These are phyloP conservation scores for Chalaropsis thielavioides DNA, from an alignment of 2,329 filamentous ascomycete genomes.

Conservation along the genomic window DNA sequence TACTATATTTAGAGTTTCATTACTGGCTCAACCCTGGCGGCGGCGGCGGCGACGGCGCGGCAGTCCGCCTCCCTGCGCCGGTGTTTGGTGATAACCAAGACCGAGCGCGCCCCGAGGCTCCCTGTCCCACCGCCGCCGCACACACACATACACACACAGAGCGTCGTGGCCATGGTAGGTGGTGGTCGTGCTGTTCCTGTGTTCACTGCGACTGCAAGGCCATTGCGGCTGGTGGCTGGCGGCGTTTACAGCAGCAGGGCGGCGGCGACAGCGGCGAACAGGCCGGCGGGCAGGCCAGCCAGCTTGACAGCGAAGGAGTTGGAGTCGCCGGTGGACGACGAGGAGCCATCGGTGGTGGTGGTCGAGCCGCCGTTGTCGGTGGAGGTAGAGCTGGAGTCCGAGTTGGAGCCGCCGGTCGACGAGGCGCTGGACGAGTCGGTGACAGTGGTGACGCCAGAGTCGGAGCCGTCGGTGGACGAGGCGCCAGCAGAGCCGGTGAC, in stretches of 20 bases:
- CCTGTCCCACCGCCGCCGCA: too few relatives aligned
- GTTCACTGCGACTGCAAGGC: neutral
- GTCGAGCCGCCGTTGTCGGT: conserved; percentile 15
- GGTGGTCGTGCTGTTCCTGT: neutral
- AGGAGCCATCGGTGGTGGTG: conserved; percentile 22
- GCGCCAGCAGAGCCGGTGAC: conserved; percentile 20
- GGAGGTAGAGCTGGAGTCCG: neutral
- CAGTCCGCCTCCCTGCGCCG: too few relatives aligned
- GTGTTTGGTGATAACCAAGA: conserved; percentile 10
- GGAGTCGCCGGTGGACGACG: conserved; percentile 20
- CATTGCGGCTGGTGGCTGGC: neutral
- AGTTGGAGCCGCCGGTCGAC: conserved; percentile 11
- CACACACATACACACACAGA: too few relatives aligned
- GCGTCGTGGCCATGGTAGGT: neutral
- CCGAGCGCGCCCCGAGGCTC: too few relatives aligned
- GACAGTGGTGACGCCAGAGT: conserved; percentile 21
- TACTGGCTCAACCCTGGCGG: neutral
- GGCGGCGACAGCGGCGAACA: conserved; percentile 36
- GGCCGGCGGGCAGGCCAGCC: conserved; percentile 30
- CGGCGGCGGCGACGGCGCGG: too few relatives aligned
- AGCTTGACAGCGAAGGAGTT: conserved; percentile 27
- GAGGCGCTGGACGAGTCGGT: conserved; percentile 19
- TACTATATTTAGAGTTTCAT: conserved; percentile 12
- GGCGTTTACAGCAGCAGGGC: conserved; percentile 33
- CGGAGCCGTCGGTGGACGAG: conserved; percentile 21